phyloP scores from a whole-genome alignment of 306 rosid genomes.

The Hippophae rhamnoides region DNA sequence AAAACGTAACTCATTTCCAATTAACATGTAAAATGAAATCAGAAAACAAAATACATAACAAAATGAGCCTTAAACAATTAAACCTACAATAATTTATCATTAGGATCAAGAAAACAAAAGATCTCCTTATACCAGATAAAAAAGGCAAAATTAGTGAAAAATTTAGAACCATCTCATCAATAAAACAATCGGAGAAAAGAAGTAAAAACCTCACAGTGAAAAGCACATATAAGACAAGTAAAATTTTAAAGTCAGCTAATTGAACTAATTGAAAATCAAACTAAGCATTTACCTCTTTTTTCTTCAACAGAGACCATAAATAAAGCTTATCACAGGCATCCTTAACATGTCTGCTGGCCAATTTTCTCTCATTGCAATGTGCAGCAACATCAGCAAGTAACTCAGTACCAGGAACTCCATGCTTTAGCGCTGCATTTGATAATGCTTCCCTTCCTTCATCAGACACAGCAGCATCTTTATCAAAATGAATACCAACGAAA shows the following conservation, averaged over 20 bases:
- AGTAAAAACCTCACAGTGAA: neutral
- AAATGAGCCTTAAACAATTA: no score
- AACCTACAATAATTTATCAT: no score
- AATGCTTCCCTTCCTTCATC: constrained; percentile 50
- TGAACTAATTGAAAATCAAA: neutral
- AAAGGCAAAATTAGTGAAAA: no score
- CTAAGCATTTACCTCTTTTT: constrained; percentile 42
- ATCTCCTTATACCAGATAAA: no score
- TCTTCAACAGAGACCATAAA: constrained; percentile 69
- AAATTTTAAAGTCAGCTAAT: neutral
- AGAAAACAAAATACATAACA: no score
- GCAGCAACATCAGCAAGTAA: constrained; percentile 50
- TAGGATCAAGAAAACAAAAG: no score
- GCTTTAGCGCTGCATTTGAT: constrained; percentile 56
- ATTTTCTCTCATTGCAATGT: constrained; percentile 66
- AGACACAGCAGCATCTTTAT: constrained; percentile 62
- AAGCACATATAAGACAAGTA: neutral
- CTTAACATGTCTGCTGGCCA: constrained; percentile 59
- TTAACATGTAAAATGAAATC: no score
- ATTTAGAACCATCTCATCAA: no score
- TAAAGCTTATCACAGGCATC: constrained; percentile 77
- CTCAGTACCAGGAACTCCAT: constrained; percentile 44
- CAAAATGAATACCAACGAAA: constrained; percentile 64
- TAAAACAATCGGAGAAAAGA: no score
- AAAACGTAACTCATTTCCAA: no score